A percentile compares a stretch with the other conserved stretches of the same genome.
These are phyloP conservation scores for Saxophila tyrrhenica DNA, from an alignment of 495 filamentous ascomycete genomes.

Conservation along the genomic window DNA sequence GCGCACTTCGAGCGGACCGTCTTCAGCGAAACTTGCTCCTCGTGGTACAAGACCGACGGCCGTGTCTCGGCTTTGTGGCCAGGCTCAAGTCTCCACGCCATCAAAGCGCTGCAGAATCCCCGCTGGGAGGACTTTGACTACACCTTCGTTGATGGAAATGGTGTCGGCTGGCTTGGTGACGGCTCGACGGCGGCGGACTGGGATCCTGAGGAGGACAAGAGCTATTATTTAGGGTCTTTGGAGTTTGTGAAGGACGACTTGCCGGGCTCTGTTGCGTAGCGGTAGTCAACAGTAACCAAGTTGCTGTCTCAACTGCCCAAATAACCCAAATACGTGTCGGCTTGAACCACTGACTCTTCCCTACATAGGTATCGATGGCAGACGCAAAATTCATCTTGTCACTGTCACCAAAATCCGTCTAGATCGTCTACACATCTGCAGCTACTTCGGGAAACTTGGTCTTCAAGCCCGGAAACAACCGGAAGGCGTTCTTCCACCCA, in stretches of 20 bases:
- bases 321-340: too few relatives aligned
- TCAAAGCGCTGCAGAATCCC: constrained; percentile 19
- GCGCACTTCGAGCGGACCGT: constrained; percentile 6
- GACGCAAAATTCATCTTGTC: too few relatives aligned
- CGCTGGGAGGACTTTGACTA: constrained; percentile 25
- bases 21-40: constrained; percentile 1
- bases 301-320: too few relatives aligned
- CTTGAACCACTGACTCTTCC: too few relatives aligned
- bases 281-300: too few relatives aligned
- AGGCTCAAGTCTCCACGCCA: constrained; percentile 21
- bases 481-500: background rate
- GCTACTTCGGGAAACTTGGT: background rate
- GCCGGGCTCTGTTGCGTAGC: background rate
- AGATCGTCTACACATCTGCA: too few relatives aligned
- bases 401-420: too few relatives aligned
- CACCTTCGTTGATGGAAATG: constrained; percentile 3
- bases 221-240: background rate
- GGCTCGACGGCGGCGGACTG: background rate
- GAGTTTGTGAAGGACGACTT: background rate
- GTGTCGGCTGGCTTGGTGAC: constrained; percentile 7
- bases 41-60: constrained; percentile 5
- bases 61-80: constrained; percentile 21
- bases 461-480: background rate
- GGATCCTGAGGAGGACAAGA: background rate
- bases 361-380: too few relatives aligned